These are phyloP conservation scores for Metschnikowia orientalis DNA, from an alignment of 805 yeast genomes.

Conservation along the genomic window DNA sequence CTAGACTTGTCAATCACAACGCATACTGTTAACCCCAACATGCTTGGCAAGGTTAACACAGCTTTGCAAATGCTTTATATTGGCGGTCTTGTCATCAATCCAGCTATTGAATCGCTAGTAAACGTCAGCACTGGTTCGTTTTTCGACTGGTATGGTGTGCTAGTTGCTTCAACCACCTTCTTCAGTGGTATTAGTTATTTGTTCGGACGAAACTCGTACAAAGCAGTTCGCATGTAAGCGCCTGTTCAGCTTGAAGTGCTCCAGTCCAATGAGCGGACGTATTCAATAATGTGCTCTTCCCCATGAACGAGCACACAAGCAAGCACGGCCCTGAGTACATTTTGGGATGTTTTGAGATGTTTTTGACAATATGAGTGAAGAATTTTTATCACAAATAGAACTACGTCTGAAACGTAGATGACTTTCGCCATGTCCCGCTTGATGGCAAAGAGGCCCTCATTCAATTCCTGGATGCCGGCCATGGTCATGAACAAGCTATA, in stretches of 20 bases:
- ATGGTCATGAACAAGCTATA: conserved; percentile 8
- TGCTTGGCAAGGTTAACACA: conserved; percentile 83
- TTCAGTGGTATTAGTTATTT: conserved; percentile 76
- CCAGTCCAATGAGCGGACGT: conserved; percentile 10
- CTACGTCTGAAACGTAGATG: conserved; percentile 6
- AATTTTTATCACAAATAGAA: conserved; percentile 12
- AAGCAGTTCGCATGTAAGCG: conserved; percentile 16
- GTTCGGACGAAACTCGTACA: conserved; percentile 65
- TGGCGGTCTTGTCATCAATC: conserved; percentile 42
- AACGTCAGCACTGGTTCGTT: conserved; percentile 9
- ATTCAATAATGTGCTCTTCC: conserved; percentile 9
- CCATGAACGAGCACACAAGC: conserved; percentile 13
- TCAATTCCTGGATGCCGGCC: conserved; percentile 4
- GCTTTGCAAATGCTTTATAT: conserved; percentile 88
- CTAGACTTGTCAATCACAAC: conserved; percentile 75
- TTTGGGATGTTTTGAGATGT: too few relatives aligned
- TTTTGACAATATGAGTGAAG: conserved; percentile 11
- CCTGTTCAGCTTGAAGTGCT: too few relatives aligned
- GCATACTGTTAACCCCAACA: conserved; percentile 84
- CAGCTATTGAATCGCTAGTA: conserved; percentile 26
- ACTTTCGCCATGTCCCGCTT: conserved; percentile 3
- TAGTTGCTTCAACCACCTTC: conserved; percentile 57
- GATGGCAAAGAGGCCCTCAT: conserved; percentile 2
- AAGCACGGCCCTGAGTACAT: conserved; percentile 6
- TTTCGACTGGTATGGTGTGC: conserved; percentile 24